Evolutionary conservation across 202 grass and related monocot species (phyloP).

Genomic region (Schoenoplectus triqueter): DNA sequence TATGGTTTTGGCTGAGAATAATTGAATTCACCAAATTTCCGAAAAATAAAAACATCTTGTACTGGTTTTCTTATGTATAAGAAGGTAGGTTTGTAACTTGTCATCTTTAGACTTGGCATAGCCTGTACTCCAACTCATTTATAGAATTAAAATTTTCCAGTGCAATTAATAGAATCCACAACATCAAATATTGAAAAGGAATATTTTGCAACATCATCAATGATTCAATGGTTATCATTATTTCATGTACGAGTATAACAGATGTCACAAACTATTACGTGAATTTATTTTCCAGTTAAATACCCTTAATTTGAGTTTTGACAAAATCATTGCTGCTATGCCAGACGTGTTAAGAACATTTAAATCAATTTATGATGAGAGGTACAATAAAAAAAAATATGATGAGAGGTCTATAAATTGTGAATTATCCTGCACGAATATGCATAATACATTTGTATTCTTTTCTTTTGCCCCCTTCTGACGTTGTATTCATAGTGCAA

Average conservation of each 20-base stretch:
- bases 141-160: background rate
- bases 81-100: conserved; percentile 9
- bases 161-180: background rate
- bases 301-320: too few species aligned
- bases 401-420: background rate
- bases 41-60: background rate
- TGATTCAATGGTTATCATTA: background rate
- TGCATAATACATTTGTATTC: background rate
- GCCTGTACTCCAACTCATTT: background rate
- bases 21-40: background rate
- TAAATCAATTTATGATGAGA: background rate
- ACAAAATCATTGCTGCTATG: too few species aligned
- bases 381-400: too few species aligned
- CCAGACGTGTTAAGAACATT: too few species aligned
- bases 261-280: background rate
- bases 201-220: background rate
- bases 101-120: background rate
- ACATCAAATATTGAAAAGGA: background rate
- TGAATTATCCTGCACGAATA: background rate
- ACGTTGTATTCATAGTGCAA: background rate
- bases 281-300: too few species aligned
- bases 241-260: background rate
- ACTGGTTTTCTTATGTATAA: background rate
- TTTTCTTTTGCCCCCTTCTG: background rate
- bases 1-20: background rate